Evolutionary conservation across 495 filamentous ascomycete genomes (phyloP).

Genomic region (Aspergillus nanangensis): DNA sequence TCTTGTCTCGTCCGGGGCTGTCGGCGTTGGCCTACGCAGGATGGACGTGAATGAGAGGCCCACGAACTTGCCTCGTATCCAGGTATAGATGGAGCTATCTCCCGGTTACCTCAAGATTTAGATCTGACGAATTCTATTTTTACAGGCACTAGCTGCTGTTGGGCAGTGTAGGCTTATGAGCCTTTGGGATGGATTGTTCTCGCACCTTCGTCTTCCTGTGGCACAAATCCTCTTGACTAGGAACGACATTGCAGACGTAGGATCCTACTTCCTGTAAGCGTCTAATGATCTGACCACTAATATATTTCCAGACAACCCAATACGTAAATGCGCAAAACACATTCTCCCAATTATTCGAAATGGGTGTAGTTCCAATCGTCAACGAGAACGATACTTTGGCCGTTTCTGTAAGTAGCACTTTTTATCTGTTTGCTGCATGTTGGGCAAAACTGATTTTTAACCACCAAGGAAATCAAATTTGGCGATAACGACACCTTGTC

Average conservation of each 20-base stretch:
- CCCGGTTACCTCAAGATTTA: background rate
- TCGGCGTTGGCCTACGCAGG: conserved; percentile 83
- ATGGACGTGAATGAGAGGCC: conserved; percentile 90
- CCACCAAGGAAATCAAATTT: conserved; percentile 85
- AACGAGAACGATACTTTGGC: conserved; percentile 98
- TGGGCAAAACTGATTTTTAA: background rate
- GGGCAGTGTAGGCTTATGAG: conserved; percentile 95
- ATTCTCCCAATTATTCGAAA: conserved; percentile 79
- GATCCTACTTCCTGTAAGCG: background rate
- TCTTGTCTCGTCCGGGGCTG: conserved; percentile 93
- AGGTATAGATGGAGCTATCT: conserved; percentile 47
- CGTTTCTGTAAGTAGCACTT: conserved; percentile 65
- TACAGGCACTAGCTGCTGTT: conserved; percentile 88
- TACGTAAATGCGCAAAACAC: conserved; percentile 97
- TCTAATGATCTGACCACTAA: conserved; percentile 10
- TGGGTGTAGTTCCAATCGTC: conserved; percentile 97
- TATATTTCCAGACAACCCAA: conserved; percentile 64
- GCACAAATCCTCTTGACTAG: conserved; percentile 94
- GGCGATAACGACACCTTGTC: conserved; percentile 97
- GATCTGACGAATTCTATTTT: conserved; percentile 2
- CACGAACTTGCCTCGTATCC: conserved; percentile 79
- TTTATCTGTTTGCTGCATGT: background rate
- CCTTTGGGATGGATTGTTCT: conserved; percentile 90
- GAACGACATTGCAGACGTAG: conserved; percentile 93
- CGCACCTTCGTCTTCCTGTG: conserved; percentile 80